phyloP scores from a whole-genome alignment of 2,329 filamentous ascomycete species.

The Fusarium acutatum region DNA sequence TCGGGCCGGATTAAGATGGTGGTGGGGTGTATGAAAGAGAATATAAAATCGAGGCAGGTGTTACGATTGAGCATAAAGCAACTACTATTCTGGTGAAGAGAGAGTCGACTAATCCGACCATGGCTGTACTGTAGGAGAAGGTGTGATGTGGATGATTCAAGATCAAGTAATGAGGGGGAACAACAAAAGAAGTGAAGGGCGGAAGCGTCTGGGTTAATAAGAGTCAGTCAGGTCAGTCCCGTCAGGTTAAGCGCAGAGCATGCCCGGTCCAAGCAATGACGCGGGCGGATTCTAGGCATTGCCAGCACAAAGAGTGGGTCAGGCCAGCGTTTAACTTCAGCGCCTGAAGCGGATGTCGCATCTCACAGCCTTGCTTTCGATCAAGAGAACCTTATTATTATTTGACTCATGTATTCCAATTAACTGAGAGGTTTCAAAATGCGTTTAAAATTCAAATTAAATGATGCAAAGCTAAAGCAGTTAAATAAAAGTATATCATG shows the following conservation, averaged over 20 bases:
- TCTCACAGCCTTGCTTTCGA: conserved; percentile 10
- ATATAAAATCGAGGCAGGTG: conserved; percentile 20
- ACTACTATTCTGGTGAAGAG: conserved; percentile 33
- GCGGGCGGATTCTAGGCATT: conserved; percentile 13
- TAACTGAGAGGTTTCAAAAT: too few species aligned
- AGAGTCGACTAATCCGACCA: conserved; percentile 36
- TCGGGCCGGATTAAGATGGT: conserved; percentile 22
- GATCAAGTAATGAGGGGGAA: conserved; percentile 26
- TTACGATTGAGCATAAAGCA: conserved; percentile 31
- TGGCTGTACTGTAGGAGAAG: conserved; percentile 37
- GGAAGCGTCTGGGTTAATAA: conserved; percentile 21
- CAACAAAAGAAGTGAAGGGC: conserved; percentile 17
- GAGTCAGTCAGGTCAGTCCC: background rate
- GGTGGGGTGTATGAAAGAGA: conserved; percentile 31
- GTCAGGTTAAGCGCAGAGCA: background rate
- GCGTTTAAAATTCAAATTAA: too few species aligned
- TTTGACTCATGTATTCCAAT: background rate
- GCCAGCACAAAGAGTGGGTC: conserved; percentile 14
- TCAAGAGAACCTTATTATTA: background rate
- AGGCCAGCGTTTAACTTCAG: conserved; percentile 2
- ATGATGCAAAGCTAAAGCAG: background rate
- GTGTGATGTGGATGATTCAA: conserved; percentile 22
- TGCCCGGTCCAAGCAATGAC: conserved; percentile 28
- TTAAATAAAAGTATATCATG: background rate
- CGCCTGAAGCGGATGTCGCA: conserved; percentile 14